Percentiles rank a stretch among this genome's conserved stretches.
Evolutionary conservation across 306 rosid species (phyloP).

Genomic region (Sophora flavescens): DNA sequence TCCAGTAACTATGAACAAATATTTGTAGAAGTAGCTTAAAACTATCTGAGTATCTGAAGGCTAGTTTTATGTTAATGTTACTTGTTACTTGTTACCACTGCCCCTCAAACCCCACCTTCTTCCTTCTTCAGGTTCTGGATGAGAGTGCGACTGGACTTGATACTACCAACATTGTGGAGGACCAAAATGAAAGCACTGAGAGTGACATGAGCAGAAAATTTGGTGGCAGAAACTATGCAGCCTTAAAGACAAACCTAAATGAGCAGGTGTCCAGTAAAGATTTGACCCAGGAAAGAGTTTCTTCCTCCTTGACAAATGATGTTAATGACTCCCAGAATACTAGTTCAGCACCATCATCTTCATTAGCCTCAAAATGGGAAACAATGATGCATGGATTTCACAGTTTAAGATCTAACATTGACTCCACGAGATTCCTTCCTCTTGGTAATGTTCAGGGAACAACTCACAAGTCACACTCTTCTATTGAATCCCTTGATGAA

Average conservation of each 20-base stretch:
- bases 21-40: constrained; percentile 15
- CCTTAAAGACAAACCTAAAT: constrained; percentile 57
- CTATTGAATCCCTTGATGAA: constrained; percentile 84
- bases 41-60: background rate
- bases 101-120: too few species aligned
- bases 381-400: constrained; percentile 75
- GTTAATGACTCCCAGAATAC: constrained; percentile 42
- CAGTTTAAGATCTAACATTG: constrained; percentile 71
- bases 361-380: constrained; percentile 76
- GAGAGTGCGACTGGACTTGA: constrained; percentile 43
- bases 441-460: constrained; percentile 58
- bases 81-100: background rate
- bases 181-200: constrained; percentile 46
- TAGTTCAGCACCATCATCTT: constrained; percentile 50
- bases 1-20: constrained; percentile 10
- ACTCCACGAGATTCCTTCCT: constrained; percentile 69
- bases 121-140: constrained; percentile 42
- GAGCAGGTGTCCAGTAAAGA: constrained; percentile 55
- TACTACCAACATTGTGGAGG: constrained; percentile 41
- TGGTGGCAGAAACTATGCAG: constrained; percentile 66
- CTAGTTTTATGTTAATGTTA: constrained; percentile 27
- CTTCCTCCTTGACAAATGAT: constrained; percentile 58
- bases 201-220: constrained; percentile 59
- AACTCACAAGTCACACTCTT: constrained; percentile 51
- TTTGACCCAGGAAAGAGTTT: constrained; percentile 48